Conservation (phyloP, 78 protist genomes). For the Cavenderia fasciculata region DNA sequence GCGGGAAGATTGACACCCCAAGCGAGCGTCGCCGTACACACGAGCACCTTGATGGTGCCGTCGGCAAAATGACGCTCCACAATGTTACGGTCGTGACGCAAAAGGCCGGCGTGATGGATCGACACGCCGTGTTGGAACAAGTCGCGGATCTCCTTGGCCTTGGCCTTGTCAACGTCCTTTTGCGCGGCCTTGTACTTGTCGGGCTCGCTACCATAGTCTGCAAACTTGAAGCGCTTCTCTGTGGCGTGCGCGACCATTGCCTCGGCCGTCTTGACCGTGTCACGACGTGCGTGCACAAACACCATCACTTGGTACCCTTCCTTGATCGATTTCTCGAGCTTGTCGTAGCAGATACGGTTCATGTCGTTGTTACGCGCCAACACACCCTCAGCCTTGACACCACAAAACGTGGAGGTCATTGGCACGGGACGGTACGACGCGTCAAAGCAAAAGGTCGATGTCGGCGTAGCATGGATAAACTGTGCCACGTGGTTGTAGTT, state of each 20-base stretch:
- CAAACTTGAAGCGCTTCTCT: not conserved
- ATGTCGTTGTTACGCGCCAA: conserved; percentile 28
- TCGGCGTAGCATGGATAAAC: conserved; percentile 93
- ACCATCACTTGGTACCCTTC: conserved; percentile 96
- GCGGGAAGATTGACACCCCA: conserved; percentile 99
- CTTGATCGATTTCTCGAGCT: conserved; percentile 42
- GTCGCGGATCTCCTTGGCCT: conserved; percentile 69
- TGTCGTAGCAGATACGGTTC: conserved; percentile 85
- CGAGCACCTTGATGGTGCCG: conserved; percentile 89
- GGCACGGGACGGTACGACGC: conserved; percentile 98
- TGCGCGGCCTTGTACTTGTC: not conserved
- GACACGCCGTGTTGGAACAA: conserved; percentile 88
- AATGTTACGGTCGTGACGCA: conserved; percentile 92
- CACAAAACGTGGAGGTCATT: conserved; percentile 91
- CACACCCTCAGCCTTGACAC: conserved; percentile 82
- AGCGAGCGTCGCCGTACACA: conserved; percentile 98
- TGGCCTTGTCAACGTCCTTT: conserved; percentile 46
- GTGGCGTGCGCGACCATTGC: conserved; percentile 82
- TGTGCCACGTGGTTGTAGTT: conserved; percentile 98
- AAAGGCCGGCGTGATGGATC: conserved; percentile 98
- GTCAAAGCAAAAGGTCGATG: conserved; percentile 95
- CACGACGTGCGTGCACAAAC: conserved; percentile 98
- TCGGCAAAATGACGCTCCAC: conserved; percentile 93
- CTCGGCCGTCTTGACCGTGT: conserved; percentile 92
- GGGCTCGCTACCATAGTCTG: not conserved